Base-by-base conservation (phyloP, 306 rosid species). In the Alnus glutinosa region DNA sequence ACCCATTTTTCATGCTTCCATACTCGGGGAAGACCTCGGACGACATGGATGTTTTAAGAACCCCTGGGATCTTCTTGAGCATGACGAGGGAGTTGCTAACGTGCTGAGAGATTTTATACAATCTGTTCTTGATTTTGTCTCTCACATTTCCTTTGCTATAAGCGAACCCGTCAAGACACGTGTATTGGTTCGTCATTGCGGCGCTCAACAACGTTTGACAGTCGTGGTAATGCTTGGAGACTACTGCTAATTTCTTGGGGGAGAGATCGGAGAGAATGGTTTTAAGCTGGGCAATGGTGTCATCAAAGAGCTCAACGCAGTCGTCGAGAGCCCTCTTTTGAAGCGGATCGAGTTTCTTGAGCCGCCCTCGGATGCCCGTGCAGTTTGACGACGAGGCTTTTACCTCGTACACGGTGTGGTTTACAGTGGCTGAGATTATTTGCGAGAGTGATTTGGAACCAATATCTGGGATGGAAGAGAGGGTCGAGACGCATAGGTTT, bases 131-230 rank as follows among this genome's bases (percentile, higher is more conserved):
- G 0, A 94, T 82, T 39, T 39, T 66, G 0, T 54, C 28, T 44
- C 89, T 86, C 52, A 89, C 82, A 30, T 77, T 74, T 2, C 74
- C 84, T 48, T 80, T 66, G 30, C 84, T 63, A 63, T 77, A 63
- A 0, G 86, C 86, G 34, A 94, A 89, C 30, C 97, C 98, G 28
- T 94, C 98, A 0, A 92, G 88, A n/a, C 97, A 92, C 67, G 98
- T 94, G 89, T 83, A 82, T 66, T 92, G 78, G 69, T 94, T 94
- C 3, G 98, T 94, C 91, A 94, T 92, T 15, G 98, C 95, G 0
- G 86, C 97, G 46, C 98, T 94, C 0, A 94, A 79, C 7, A 91
- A 62, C 0, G 97, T 91, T 83, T 86, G 90, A 47, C 80, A 42
- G 67, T 91, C 73, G 37, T 76, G 77, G 82, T 84, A 83, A 8